Evolutionary conservation across 495 filamentous ascomycete genomes (phyloP).

Genomic region (Viridothelium virens): DNA sequence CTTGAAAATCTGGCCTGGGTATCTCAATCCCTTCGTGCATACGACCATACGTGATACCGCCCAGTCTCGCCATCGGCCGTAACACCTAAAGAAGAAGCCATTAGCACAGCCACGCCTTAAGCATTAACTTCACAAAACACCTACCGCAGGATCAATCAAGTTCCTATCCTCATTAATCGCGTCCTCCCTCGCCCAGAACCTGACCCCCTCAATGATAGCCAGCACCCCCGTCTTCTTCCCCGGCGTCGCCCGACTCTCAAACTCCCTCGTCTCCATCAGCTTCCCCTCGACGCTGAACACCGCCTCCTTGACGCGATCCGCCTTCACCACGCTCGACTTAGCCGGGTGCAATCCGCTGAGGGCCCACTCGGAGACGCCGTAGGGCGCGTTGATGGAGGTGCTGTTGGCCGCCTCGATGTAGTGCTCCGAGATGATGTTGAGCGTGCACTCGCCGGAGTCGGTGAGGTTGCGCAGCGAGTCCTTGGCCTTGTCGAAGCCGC

Average conservation of each 20-base stretch:
- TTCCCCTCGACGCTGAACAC: conserved; percentile 75
- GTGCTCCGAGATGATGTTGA: conserved; percentile 82
- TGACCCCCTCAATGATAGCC: conserved; percentile 73
- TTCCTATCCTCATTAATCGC: conserved; percentile 70
- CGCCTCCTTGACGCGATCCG: conserved; percentile 71
- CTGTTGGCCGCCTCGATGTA: conserved; percentile 85
- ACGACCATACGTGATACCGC: conserved; percentile 76
- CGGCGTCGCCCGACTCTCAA: conserved; percentile 57
- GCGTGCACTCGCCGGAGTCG: conserved; percentile 57
- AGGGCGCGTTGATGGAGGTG: conserved; percentile 67
- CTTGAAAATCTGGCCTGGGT: conserved; percentile 59
- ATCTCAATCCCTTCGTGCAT: conserved; percentile 68
- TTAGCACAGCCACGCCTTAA: conserved; percentile 12
- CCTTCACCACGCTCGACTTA: conserved; percentile 56
- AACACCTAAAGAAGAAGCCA: conserved; percentile 34
- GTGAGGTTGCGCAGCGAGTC: conserved; percentile 69
- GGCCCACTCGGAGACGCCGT: conserved; percentile 74
- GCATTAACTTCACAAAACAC: conserved; percentile 1
- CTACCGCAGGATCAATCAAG: conserved; percentile 55
- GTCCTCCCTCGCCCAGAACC: conserved; percentile 87
- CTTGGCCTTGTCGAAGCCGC: conserved; percentile 48
- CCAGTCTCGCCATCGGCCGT: conserved; percentile 68
- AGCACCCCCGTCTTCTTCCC: conserved; percentile 68
- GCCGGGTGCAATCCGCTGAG: conserved; percentile 68
- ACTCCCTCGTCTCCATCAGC: conserved; percentile 65